Percentiles rank a stretch among this genome's conserved stretches.
Evolutionary conservation across 1,284 basidiomycete species (phyloP).

Genomic region (Sanguinoderma infundibulare): DNA sequence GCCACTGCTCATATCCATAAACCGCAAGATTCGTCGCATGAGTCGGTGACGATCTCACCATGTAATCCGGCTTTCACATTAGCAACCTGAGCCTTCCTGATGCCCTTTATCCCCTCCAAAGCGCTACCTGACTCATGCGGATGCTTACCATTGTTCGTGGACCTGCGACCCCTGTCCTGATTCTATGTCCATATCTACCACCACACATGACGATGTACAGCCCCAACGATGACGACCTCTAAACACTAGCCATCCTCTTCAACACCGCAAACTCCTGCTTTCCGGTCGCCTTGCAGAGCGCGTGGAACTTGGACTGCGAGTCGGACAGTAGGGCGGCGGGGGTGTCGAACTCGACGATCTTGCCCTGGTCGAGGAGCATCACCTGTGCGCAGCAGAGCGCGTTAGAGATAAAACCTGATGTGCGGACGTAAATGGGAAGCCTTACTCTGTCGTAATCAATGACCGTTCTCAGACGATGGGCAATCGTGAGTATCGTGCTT

Average conservation of each 20-base stretch:
- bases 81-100: too few species aligned
- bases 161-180: too few species aligned
- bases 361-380: conserved; percentile 88
- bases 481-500: conserved; percentile 63
- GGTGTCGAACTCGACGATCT: conserved; percentile 83
- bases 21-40: too few species aligned
- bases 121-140: too few species aligned
- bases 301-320: conserved; percentile 71
- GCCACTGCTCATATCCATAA: too few species aligned
- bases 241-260: conserved; percentile 66
- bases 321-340: conserved; percentile 73
- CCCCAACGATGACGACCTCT: too few species aligned
- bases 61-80: too few species aligned
- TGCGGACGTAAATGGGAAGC: neutral
- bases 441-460: conserved; percentile 60
- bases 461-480: conserved; percentile 70
- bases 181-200: too few species aligned
- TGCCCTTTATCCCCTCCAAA: too few species aligned
- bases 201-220: too few species aligned
- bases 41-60: too few species aligned
- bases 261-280: conserved; percentile 78
- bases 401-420: conserved; percentile 4
- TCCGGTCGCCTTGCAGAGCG: conserved; percentile 84
- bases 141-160: too few species aligned
- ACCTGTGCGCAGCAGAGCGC: conserved; percentile 47